Percentiles rank a stretch among this genome's conserved stretches.
phyloP scores from a whole-genome alignment of 345 rosid genomes.

The Rhizophora mangle region DNA sequence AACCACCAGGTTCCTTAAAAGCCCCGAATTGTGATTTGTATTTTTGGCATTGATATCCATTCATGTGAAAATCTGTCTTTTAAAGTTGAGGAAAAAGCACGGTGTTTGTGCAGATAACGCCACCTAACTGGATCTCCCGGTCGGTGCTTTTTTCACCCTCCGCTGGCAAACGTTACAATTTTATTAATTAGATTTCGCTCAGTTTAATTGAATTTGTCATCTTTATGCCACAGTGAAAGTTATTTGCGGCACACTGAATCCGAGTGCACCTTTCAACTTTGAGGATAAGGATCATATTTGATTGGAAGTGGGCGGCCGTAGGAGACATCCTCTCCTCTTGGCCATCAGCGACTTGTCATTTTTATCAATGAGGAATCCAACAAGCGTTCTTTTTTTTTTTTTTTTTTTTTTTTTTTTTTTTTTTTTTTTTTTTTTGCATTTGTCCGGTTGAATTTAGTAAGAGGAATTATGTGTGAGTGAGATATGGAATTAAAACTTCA shows the following conservation, averaged over 20 bases:
- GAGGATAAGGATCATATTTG: not conserved
- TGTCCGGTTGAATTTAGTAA: too few species aligned
- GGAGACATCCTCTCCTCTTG: too few species aligned
- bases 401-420: too few species aligned
- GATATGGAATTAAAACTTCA: too few species aligned
- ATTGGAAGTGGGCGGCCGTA: not conserved
- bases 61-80: conserved; percentile 18
- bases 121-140: conserved; percentile 34
- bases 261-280: conserved; percentile 4
- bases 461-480: too few species aligned
- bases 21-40: conserved; percentile 4
- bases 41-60: conserved; percentile 20
- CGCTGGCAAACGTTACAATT: not conserved
- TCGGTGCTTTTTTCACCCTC: conserved; percentile 24
- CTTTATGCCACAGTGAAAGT: conserved; percentile 19
- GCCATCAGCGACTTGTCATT: too few species aligned
- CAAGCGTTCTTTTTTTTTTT: too few species aligned
- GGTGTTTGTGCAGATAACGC: conserved; percentile 15
- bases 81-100: not conserved
- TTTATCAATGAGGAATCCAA: too few species aligned
- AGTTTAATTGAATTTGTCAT: not conserved
- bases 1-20: conserved; percentile 39
- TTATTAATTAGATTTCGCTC: conserved; percentile 11
- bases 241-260: conserved; percentile 11
- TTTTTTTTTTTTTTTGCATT: too few species aligned